Percentiles rank a stretch among this genome's conserved stretches.
Evolutionary conservation across 1,284 basidiomycete genomes (phyloP).

Genomic region (Stygiomarasmius scandens): DNA sequence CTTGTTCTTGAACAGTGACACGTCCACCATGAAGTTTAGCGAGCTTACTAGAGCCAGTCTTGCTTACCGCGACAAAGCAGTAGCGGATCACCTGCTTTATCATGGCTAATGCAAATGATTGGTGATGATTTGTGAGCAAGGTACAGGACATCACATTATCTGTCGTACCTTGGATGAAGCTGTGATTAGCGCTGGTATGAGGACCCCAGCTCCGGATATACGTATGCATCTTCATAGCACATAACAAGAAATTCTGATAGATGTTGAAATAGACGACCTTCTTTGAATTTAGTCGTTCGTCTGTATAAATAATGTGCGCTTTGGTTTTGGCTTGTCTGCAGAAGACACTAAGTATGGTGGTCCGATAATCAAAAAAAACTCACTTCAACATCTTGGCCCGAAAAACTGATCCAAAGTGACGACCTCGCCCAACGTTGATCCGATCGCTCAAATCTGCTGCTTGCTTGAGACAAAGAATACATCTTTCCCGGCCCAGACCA

Average conservation of each 20-base stretch:
- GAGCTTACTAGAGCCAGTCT: slow-evolving; percentile 47
- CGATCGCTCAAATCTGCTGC: slow-evolving; percentile 58
- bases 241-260: slow-evolving; percentile 85
- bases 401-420: slow-evolving; percentile 60
- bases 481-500: slow-evolving; percentile 11
- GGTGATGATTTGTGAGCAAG: not conserved
- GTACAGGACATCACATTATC: slow-evolving; percentile 26
- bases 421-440: slow-evolving; percentile 65
- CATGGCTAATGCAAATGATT: slow-evolving; percentile 54
- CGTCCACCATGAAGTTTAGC: slow-evolving; percentile 40
- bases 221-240: slow-evolving; percentile 86
- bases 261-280: slow-evolving; percentile 77
- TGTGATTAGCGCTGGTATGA: slow-evolving; percentile 42
- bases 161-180: slow-evolving; percentile 60
- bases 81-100: slow-evolving; percentile 63
- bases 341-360: slow-evolving; percentile 7
- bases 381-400: slow-evolving; percentile 72
- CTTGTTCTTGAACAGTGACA: slow-evolving; percentile 48
- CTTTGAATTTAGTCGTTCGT: slow-evolving; percentile 71
- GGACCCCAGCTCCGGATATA: slow-evolving; percentile 73
- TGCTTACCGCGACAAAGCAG: slow-evolving; percentile 54
- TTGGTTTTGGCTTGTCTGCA: slow-evolving; percentile 67
- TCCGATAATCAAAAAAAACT: slow-evolving; percentile 24
- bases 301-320: slow-evolving; percentile 77
- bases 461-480: not conserved